Evolutionary conservation across 345 rosid species (phyloP), one percentile per base, ranked within the genome.

Genomic region (Mangifera indica): DNA sequence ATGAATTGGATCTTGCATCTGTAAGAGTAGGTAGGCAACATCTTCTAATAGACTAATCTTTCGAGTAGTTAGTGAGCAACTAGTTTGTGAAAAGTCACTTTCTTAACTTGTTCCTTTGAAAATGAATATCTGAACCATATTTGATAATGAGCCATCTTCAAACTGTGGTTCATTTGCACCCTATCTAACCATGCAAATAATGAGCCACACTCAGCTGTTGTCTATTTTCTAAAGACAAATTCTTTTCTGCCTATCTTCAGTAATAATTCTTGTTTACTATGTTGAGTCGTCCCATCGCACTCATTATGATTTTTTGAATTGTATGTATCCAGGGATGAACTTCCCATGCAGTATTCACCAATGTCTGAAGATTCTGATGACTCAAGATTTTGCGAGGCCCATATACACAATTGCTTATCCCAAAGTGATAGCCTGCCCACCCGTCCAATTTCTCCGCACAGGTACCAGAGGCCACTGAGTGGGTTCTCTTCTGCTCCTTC

Each of bases 311-410:
- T 71, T 56, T 71, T 18, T 48, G 26, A 59, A 2, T 51, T 34
- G 34, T 32, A 3, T 52, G 9, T 24, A 72, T 76, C n/a, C 84
- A 96, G 97, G 86, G 98, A 96, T 81, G 99, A 92, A 62, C 64
- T 91, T 80, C 61, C 93, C 17, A 74, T 88, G 75, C 96, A 96
- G 71, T 93, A 93, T 81, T 96, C 98, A 54, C 98, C 96, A 24
- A 93, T 91, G 97, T 96, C 95, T 49, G 98, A 96, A 75, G 98
- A 93, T 76, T 92, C 87, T 0, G 98, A 93, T 29, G 97, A 93
- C 71, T 82, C 78, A 0, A 82, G 94, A 66, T 88, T 82, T 73
- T 84, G 82, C 10, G 96, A 95, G 67, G 80, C 84, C 53, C 77
- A 83, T 40, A 37, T 77, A 54, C 84, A 76, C 74, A 77, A 79